Percentiles rank a stretch among this genome's conserved stretches.
Evolutionary conservation across 768 basidiomycete species (phyloP).

Genomic region (Lentinula edodes): DNA sequence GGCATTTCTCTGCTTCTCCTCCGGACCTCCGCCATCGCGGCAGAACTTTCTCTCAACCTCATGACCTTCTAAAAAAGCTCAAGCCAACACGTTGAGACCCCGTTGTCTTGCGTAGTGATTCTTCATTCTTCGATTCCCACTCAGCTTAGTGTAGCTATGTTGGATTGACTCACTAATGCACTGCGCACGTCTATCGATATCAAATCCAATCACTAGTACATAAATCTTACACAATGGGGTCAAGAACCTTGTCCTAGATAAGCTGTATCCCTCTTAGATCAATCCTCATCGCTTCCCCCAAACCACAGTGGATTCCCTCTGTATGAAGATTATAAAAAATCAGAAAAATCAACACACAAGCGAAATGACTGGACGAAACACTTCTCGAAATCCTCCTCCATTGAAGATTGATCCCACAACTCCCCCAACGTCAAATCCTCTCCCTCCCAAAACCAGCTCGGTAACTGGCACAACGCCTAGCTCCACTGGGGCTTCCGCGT

Average conservation of each 20-base stretch:
- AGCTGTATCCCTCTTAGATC: neutral
- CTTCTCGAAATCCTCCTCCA: neutral
- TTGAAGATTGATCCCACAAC: neutral
- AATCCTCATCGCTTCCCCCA: neutral
- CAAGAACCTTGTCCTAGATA: neutral
- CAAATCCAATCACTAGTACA: neutral
- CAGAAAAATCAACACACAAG: neutral
- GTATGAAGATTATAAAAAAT: neutral
- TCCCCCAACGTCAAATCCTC: neutral
- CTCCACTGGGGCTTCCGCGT: neutral
- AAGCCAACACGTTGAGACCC: neutral
- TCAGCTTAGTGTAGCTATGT: neutral
- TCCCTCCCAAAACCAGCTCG: neutral
- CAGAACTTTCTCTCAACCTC: neutral
- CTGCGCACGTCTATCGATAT: constrained; percentile 4
- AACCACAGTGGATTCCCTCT: neutral
- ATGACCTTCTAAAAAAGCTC: neutral
- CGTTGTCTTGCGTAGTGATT: neutral
- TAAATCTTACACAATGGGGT: neutral
- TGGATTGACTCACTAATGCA: neutral
- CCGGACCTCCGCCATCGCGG: neutral
- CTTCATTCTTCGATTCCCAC: constrained; percentile 3
- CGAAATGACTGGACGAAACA: neutral
- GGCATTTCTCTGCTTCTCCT: neutral
- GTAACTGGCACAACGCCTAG: neutral